Evolutionary conservation across 371 early-diverging fungal species (phyloP).

Genomic region (Mucor circinelloides): DNA sequence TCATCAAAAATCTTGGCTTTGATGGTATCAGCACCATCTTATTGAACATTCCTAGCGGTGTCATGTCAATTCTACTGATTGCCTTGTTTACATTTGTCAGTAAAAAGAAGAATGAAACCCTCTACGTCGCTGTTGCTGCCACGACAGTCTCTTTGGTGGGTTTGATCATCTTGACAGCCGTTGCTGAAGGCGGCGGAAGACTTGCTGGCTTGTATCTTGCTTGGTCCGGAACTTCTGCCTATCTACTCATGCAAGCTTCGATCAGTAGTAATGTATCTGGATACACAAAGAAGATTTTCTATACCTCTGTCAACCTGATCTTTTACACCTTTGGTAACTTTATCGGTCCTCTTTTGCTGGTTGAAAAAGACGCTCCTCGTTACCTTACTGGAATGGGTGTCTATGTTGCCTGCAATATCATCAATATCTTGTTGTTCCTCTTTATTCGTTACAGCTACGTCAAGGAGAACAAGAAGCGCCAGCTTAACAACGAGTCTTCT

Average conservation of each 20-base stretch:
- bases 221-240: conserved; percentile 4
- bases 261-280: conserved; percentile 24
- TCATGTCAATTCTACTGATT: not conserved
- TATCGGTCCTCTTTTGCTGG: conserved; percentile 25
- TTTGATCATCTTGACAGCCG: not conserved
- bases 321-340: conserved; percentile 26
- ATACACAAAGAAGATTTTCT: conserved; percentile 32
- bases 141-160: conserved; percentile 6
- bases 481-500: not conserved
- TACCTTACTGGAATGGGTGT: conserved; percentile 37
- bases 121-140: conserved; percentile 10
- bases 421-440: conserved; percentile 29
- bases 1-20: conserved; percentile 17
- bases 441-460: conserved; percentile 19
- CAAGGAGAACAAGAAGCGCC: conserved; percentile 26
- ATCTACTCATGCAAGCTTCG: conserved; percentile 15
- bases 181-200: conserved; percentile 15
- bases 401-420: conserved; percentile 23
- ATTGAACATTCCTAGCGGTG: conserved; percentile 17
- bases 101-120: conserved; percentile 7
- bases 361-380: conserved; percentile 19
- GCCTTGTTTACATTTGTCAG: not conserved
- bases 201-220: conserved; percentile 20
- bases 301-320: conserved; percentile 16
- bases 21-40: conserved; percentile 9